Evolutionary conservation across 192 early-diverging fungal genomes (phyloP), one percentile per base, ranked within the genome.

Genomic region (Mycoemilia scoparia): DNA sequence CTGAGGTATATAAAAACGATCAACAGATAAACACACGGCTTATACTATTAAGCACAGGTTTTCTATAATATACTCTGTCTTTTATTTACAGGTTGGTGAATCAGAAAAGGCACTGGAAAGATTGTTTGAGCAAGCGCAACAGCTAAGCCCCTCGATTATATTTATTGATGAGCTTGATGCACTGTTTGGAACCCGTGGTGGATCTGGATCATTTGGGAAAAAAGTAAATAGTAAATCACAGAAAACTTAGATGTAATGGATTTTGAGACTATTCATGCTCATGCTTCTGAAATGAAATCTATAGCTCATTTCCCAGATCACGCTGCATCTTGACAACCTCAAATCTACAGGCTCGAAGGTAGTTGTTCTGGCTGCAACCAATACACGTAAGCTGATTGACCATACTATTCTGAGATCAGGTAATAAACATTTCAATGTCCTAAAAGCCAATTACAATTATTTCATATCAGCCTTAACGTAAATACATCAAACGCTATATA

Each of bases 111-210:
- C 86, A 4, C 72, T 92, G 10, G 65, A 73, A 0, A 51, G 56
- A 0, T 46, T 80, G 5, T 96, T 96, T 49, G 53, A 62, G 27
- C 69, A 56, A 0, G 91, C 88, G 2, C 60, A 54, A 17, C 64
- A 67, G 31, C 61, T 60, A 19, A 69, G 64, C 10, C 88, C 91
- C 0, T 77, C 70, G 39, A 77, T 96, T 20, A 51, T 96, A 9
- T 96, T 96, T 59, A 63, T 96, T 13, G 91, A 96, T 51, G 89
- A 96, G 46, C 64, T 96, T 29, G 91, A 96, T 35, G 76, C 84
- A 2, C 54, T 96, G 18, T 92, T 92, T 59, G 70, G 76, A 16
- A 49, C 45, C 7, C 61, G 77, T 34, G 83, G 82, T 4, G 47
- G 51, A 5, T 57, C 64, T 32, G 82, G 82, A 1, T 67, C 75